These are phyloP conservation scores for Waltiozyma sp. DNA, from an alignment of 1,139 yeast genomes.

Conservation along the genomic window DNA sequence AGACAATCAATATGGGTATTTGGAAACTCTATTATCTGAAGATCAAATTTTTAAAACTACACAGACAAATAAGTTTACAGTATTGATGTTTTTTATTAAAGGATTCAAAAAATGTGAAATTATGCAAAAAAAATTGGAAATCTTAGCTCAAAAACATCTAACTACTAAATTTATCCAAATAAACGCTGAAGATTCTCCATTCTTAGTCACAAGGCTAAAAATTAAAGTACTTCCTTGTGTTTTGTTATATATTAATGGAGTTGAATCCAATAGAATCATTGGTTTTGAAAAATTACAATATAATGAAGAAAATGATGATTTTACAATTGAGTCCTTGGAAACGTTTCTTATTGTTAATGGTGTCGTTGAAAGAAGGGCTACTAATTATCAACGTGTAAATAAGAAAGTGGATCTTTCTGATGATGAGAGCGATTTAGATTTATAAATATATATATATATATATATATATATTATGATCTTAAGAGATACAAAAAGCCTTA, in stretches of 20 bases:
- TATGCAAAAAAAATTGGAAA: conserved; percentile 40
- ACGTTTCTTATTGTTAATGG: conserved; percentile 23
- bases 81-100: conserved; percentile 59
- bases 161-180: conserved; percentile 43
- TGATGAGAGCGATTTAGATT: conserved; percentile 29
- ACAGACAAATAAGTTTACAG: conserved; percentile 30
- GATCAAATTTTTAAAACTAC: conserved; percentile 44
- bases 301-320: conserved; percentile 26
- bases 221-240: conserved; percentile 67
- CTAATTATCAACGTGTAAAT: conserved; percentile 12
- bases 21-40: conserved; percentile 36
- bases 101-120: conserved; percentile 47
- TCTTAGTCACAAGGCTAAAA: conserved; percentile 49
- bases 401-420: conserved; percentile 1
- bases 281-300: conserved; percentile 55
- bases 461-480: background rate
- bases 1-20: conserved; percentile 31
- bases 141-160: conserved; percentile 47
- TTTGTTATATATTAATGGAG: conserved; percentile 48
- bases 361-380: conserved; percentile 12
- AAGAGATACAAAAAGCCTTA: background rate
- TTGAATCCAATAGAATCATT: conserved; percentile 45
- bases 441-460: conserved; percentile 10
- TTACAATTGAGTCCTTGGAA: conserved; percentile 37
- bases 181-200: conserved; percentile 61